phyloP scores from a whole-genome alignment of 257 asterid genomes.

The Nicotiana tomentosiformis region DNA sequence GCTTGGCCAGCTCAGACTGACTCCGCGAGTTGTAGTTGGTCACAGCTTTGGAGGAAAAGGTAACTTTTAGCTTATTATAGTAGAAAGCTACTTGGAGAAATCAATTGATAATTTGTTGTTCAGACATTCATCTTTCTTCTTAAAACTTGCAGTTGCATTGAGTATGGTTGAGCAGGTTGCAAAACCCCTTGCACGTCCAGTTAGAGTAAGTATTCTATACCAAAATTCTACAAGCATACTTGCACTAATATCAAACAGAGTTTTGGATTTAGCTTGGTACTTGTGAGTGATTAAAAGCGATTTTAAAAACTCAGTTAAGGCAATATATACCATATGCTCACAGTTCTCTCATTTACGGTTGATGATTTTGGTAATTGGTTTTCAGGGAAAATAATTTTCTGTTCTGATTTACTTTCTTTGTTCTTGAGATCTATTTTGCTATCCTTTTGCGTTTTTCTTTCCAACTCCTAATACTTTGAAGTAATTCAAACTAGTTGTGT shows the following conservation, averaged over 20 bases:
- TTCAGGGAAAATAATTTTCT: not conserved
- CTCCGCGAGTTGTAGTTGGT: conserved; percentile 93
- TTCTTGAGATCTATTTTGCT: not conserved
- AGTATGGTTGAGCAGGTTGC: conserved; percentile 98
- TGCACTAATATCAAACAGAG: not conserved
- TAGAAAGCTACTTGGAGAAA: not conserved
- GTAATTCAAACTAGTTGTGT: conserved; percentile 8
- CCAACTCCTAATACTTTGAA: not conserved
- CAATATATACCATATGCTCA: not conserved
- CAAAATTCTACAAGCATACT: not conserved
- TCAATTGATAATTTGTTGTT: not conserved
- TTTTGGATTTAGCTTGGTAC: not conserved
- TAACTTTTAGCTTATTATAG: conserved; percentile 19
- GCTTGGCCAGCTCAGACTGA: conserved; percentile 83
- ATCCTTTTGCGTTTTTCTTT: not conserved
- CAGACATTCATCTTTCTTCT: conserved; percentile 8
- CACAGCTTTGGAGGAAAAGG: conserved; percentile 99
- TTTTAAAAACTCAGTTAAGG: not conserved
- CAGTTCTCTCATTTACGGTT: not conserved
- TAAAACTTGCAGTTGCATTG: conserved; percentile 65
- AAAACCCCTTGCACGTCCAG: conserved; percentile 97
- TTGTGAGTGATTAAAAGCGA: not conserved
- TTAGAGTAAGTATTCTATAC: conserved; percentile 56
- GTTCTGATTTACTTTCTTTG: not conserved
- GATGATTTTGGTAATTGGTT: not conserved